Evolutionary conservation across 176 grass and related monocot genomes (phyloP).

Genomic region (Oryza officinalis): DNA sequence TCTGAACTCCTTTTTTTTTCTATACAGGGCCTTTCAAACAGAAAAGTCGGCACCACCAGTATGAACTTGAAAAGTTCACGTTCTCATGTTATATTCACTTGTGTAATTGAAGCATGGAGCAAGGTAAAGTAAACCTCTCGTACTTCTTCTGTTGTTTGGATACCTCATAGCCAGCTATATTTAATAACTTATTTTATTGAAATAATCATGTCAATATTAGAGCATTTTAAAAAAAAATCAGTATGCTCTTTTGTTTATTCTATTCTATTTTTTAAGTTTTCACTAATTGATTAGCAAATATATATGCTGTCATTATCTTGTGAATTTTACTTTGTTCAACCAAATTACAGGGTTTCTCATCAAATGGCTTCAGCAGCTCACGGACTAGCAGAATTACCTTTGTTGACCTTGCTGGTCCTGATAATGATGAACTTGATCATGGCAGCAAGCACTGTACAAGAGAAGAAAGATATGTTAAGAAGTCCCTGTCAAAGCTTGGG

Average conservation of each 20-base stretch:
- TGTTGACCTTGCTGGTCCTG: constrained; percentile 85
- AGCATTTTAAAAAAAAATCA: background rate
- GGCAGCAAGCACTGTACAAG: constrained; percentile 56
- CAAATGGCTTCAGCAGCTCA: constrained; percentile 86
- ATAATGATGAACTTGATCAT: constrained; percentile 61
- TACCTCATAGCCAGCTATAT: background rate
- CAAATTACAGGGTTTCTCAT: constrained; percentile 59
- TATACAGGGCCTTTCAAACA: constrained; percentile 85
- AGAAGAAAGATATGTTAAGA: constrained; percentile 82
- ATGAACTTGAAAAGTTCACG: constrained; percentile 96
- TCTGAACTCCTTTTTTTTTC: constrained; percentile 4
- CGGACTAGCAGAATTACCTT: constrained; percentile 87
- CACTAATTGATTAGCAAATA: constrained; percentile 7
- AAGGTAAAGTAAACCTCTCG: constrained; percentile 53
- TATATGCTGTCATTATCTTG: constrained; percentile 8
- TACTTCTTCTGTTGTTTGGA: background rate
- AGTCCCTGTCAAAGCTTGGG: constrained; percentile 93
- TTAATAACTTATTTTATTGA: background rate
- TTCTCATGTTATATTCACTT: constrained; percentile 93
- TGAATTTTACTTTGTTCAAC: constrained; percentile 29
- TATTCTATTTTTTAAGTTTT: background rate
- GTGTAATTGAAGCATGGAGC: constrained; percentile 89
- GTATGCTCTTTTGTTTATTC: background rate
- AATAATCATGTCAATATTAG: background rate
- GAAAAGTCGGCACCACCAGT: constrained; percentile 86